Evolutionary conservation across 768 basidiomycete species (phyloP), one percentile per base, ranked within the genome.

Genomic region (Xerocomellus intermedius): DNA sequence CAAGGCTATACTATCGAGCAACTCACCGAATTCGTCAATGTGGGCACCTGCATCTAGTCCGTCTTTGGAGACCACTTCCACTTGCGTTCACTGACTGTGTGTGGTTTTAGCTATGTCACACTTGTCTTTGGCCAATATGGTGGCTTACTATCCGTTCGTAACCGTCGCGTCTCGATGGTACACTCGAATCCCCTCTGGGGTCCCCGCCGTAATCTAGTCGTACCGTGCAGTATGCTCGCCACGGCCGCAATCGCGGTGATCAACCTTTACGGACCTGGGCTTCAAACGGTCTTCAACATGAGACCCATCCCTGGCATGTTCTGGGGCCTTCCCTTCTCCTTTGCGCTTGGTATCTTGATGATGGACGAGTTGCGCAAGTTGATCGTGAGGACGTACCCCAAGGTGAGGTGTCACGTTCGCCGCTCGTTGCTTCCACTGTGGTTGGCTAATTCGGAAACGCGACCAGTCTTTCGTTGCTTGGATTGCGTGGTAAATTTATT

Each of bases 331-430:
- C 77, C 79, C 0, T 71, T 78, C 45, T 50, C 64, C 0, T 76
- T 79, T 47, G 79, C 76, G 28, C 19, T 74, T 10, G 76, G 72
- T 0, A 75, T 80, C 17, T 57, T 81, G 56, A 59, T 64, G 0
- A 68, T 79, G 66, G 79, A 81, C 54, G 79, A 81, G 60, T 42
- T 71, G 17, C 69, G 79, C 48, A 80, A 80, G 65, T 57, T 77
- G 49, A 60, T 79, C 36, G 78, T 78, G 52, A 66, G 78, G 59
- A 68, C 72, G 8, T 77, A 77, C 51, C 77, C 77, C 2, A 73
- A 75, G 65, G 77, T 76, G 53, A 65, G 65, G 8, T 1, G 13
- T 44, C 19, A 0, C 3, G 6, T 33, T 12, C 7, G 13, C 28
- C 3, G 13, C 24, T 35, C 16, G 8, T 17, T 22, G 8, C 24